Base-by-base conservation (phyloP, 2,329 filamentous ascomycete genomes). In the Torrubiella hemipterigena region DNA sequence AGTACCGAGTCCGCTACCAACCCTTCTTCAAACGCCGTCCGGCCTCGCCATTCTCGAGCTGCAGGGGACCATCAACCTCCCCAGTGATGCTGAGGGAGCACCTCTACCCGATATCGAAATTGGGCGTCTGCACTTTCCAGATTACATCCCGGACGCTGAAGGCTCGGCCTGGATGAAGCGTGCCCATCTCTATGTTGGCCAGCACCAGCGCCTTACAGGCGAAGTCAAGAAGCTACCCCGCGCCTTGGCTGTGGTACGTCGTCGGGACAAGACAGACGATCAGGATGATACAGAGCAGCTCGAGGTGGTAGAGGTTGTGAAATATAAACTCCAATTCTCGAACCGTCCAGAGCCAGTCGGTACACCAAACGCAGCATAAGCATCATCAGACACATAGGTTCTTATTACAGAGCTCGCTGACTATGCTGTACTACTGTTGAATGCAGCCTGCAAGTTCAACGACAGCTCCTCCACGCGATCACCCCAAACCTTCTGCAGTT, bases 1-100 rank as follows among this genome's bases (percentile, higher is more conserved):
- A 6, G 25, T 40, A n/a, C 32, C 46, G 2, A 68, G 56, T 35
- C 77, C 82, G 4, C 71, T 96, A 5, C 91, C 91, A 2, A 55
- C 69, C n/a, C 67, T 94, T 39, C 72, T 96, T 12, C 82, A 87
- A 45, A 95, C 89, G 1, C 91, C 91, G 1, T 77, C 81, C 0
- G 91, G 91, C 30, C 72, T 95, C 24, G 89, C 89, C 13, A 67
- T 98, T 27, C 65, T 98, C 35, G 91, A 96, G 59, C 73, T 98
- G 11, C 91, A 98, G 63, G 91, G 87, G 38, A 84, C 75, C 11
- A 78, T 98, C 58, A 89, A 93, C 54, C 64, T 86, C 2, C 77
- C 84, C 7, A 40, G 58, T 3, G 47, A 55, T 16, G 39, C 44
- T 8, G 43, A 59, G 31, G 41, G 52, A 17, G 39, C 50, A 15